Conservation (phyloP, 192 early-diverging fungal species). For the Entomortierella parvispora region DNA sequence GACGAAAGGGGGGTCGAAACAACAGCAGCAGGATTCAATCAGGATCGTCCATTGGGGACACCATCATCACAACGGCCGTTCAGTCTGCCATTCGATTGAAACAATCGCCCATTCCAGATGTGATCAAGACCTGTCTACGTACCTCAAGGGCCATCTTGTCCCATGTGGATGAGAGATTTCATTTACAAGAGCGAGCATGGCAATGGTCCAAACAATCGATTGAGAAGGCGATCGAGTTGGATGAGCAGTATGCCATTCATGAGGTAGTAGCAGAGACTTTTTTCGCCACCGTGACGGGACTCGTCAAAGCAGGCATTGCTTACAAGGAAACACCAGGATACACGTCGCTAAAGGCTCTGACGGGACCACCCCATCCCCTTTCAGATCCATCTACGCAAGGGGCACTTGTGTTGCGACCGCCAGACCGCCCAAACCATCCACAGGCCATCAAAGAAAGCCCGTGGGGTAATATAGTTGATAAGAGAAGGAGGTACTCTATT, state of each 20-base stretch:
- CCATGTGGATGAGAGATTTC: conserved; percentile 58
- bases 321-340: conserved; percentile 60
- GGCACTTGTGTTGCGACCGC: not conserved
- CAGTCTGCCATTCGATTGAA: conserved; percentile 61
- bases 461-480: not conserved
- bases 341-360: conserved; percentile 1
- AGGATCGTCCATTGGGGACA: conserved; percentile 17
- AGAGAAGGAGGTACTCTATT: conserved; percentile 19
- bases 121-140: conserved; percentile 44
- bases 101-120: conserved; percentile 65
- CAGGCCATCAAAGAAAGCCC: conserved; percentile 5
- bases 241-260: conserved; percentile 63
- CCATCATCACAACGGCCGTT: conserved; percentile 57
- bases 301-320: conserved; percentile 61
- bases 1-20: not conserved
- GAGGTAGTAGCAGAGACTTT: conserved; percentile 56
- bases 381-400: not conserved
- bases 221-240: conserved; percentile 60
- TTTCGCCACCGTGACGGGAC: conserved; percentile 49
- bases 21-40: not conserved
- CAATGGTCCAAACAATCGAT: conserved; percentile 57
- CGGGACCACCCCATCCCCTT: too few relatives aligned
- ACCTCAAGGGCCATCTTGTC: conserved; percentile 27
- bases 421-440: conserved; percentile 9
- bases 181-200: conserved; percentile 58